Evolutionary conservation across 306 rosid species (phyloP).

Genomic region (Datisca glomerata): DNA sequence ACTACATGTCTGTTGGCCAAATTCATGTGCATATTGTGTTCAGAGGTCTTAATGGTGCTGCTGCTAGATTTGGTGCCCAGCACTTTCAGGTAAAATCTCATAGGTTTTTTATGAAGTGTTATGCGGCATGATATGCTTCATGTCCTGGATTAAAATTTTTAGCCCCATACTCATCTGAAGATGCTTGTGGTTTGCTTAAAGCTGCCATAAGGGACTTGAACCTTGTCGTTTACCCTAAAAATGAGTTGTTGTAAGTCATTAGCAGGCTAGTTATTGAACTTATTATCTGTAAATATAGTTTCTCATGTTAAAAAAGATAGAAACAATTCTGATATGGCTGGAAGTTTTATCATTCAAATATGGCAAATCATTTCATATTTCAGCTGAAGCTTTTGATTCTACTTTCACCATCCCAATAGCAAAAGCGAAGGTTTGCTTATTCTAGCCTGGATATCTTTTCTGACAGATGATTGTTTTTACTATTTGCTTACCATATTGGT

Average conservation of each 20-base stretch:
- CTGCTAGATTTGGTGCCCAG: no score
- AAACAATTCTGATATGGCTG: not conserved
- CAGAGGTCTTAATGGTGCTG: no score
- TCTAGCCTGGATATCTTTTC: no score
- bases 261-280: no score
- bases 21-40: no score
- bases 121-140: slow-evolving; percentile 72
- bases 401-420: slow-evolving; percentile 71
- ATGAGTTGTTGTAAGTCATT: slow-evolving; percentile 70
- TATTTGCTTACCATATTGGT: no score
- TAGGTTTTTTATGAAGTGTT: slow-evolving; percentile 53
- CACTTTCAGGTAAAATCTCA: no score
- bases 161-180: slow-evolving; percentile 82
- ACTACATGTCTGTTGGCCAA: no score
- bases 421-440: not conserved
- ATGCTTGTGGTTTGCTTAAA: slow-evolving; percentile 85
- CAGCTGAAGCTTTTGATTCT: slow-evolving; percentile 82
- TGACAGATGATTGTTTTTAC: no score
- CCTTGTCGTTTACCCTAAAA: slow-evolving; percentile 88
- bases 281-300: slow-evolving; percentile 2
- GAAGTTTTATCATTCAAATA: slow-evolving; percentile 43
- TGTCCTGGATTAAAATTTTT: slow-evolving; percentile 84
- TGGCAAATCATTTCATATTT: slow-evolving; percentile 83
- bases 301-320: not conserved
- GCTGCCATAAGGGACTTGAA: slow-evolving; percentile 93